phyloP scores from a whole-genome alignment of 2,329 filamentous ascomycete species.

The Aspergillus sp. region DNA sequence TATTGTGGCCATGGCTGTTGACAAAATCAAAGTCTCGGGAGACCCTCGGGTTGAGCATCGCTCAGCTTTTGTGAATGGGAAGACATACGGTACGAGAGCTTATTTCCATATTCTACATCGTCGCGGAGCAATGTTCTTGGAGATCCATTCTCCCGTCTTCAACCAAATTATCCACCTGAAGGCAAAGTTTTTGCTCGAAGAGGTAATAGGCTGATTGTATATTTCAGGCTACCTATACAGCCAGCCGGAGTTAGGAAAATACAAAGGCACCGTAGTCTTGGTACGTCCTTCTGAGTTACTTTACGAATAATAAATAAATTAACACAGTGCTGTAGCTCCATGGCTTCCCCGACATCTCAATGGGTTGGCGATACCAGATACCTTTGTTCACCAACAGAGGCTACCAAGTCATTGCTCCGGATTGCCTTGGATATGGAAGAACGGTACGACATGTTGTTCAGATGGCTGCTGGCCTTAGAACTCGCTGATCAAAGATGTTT shows the following conservation, averaged over 20 bases:
- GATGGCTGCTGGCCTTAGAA: neutral
- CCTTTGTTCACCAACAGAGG: constrained; percentile 70
- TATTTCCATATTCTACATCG: neutral
- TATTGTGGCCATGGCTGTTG: constrained; percentile 47
- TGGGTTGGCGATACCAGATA: constrained; percentile 89
- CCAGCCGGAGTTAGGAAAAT: constrained; percentile 43
- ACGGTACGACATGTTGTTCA: constrained; percentile 50
- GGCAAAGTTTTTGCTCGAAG: neutral
- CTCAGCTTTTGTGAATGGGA: constrained; percentile 64
- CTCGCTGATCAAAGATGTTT: constrained; percentile 37
- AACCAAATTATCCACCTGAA: too few species aligned
- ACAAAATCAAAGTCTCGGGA: constrained; percentile 62
- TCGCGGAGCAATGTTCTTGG: neutral
- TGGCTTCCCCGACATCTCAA: constrained; percentile 79
- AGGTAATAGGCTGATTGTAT: constrained; percentile 6
- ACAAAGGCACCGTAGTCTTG: constrained; percentile 55
- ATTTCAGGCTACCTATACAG: constrained; percentile 53
- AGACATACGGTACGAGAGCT: constrained; percentile 61
- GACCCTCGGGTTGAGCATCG: constrained; percentile 68
- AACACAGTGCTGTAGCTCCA: constrained; percentile 53
- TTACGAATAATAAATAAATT: neutral
- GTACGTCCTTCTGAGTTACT: constrained; percentile 30
- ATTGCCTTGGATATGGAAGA: constrained; percentile 82
- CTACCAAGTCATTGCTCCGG: constrained; percentile 77
- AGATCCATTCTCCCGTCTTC: neutral